phyloP scores from a whole-genome alignment of 208 protist genomes.

The Leishmania braziliensis region DNA sequence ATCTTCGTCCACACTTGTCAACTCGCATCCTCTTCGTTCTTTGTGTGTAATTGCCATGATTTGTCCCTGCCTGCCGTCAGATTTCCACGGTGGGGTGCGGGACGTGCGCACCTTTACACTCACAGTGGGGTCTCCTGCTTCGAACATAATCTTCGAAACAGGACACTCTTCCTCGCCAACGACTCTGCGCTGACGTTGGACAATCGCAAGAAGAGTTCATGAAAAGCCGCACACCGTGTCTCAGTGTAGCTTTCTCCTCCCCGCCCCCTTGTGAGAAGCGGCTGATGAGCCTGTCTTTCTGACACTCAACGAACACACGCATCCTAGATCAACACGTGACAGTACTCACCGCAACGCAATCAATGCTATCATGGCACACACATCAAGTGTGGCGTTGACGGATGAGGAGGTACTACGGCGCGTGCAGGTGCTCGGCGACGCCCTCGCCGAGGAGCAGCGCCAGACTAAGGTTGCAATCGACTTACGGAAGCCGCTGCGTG shows the following conservation, averaged over 20 bases:
- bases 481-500: slow-evolving; percentile 9
- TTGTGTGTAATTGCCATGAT: background rate
- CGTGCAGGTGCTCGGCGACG: slow-evolving; percentile 36
- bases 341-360: background rate
- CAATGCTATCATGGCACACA: slow-evolving; percentile 8
- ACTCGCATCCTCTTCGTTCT: background rate
- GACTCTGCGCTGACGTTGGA: background rate
- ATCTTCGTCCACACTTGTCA: no score
- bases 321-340: no score
- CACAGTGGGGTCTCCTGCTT: background rate
- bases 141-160: background rate
- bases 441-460: slow-evolving; percentile 19
- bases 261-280: background rate
- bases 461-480: background rate
- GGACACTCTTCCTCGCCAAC: background rate
- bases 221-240: background rate
- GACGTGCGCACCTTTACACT: background rate
- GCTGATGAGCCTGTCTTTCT: background rate
- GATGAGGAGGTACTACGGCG: slow-evolving; percentile 27
- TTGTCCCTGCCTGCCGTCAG: background rate
- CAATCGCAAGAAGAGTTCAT: background rate
- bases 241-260: background rate
- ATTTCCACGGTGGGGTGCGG: background rate
- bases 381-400: slow-evolving; percentile 11
- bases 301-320: no score